Conservation (phyloP, 768 basidiomycete species). For the Pulveroboletus ravenelii region DNA sequence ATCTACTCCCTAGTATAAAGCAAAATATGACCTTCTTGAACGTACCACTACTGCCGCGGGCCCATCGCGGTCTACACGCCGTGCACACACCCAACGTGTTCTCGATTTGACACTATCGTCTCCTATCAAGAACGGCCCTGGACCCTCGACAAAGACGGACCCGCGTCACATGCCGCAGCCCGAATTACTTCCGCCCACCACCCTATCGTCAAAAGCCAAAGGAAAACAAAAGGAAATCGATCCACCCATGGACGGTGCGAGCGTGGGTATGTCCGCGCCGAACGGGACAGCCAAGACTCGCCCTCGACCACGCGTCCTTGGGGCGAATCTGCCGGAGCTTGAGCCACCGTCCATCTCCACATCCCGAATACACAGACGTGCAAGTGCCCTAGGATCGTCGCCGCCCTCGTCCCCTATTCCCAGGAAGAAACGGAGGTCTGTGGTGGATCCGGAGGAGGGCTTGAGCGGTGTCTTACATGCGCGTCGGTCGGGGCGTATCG, state of each 20-base stretch:
- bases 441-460: constrained; percentile 1
- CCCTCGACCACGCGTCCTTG: constrained; percentile 3
- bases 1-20: constrained; percentile 46
- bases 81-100: constrained; percentile 51
- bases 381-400: constrained; percentile 17
- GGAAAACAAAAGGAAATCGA: constrained; percentile 31
- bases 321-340: background rate
- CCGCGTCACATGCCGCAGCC: constrained; percentile 5
- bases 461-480: background rate
- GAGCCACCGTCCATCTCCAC: constrained; percentile 8
- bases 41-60: constrained; percentile 39
- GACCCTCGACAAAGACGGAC: constrained; percentile 10
- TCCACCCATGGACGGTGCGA: constrained; percentile 4
- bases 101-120: constrained; percentile 37
- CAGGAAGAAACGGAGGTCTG: constrained; percentile 27
- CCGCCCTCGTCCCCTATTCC: constrained; percentile 18
- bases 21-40: constrained; percentile 56
- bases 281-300: constrained; percentile 12
- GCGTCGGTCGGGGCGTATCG: constrained; percentile 21
- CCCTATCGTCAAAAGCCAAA: constrained; percentile 26
- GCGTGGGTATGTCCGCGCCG: constrained; percentile 8
- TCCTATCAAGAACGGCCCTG: constrained; percentile 10
- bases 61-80: constrained; percentile 56
- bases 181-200: background rate
- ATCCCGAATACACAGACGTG: constrained; percentile 23